These are phyloP conservation scores for Sphenostylis stenocarpa DNA, from an alignment of 306 rosid species.

Conservation along the genomic window DNA sequence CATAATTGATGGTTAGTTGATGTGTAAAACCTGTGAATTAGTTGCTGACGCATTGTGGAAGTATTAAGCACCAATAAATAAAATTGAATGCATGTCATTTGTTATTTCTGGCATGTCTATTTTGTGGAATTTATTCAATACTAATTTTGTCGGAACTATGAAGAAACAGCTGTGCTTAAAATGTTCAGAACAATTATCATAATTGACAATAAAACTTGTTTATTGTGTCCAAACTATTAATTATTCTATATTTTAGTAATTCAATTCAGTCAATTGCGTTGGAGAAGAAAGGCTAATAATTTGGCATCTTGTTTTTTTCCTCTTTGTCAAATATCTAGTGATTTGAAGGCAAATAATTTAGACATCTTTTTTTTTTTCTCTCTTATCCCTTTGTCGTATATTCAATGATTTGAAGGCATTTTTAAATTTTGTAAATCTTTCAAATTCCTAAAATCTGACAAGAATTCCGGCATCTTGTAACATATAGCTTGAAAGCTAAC, in stretches of 20 bases:
- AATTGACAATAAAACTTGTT: background rate
- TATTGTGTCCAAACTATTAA: background rate
- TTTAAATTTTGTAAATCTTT: background rate
- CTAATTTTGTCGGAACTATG: background rate
- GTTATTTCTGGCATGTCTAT: constrained; percentile 8
- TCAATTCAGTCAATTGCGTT: background rate
- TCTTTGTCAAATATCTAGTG: background rate
- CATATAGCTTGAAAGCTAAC: constrained; percentile 1
- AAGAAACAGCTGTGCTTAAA: background rate
- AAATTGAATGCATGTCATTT: constrained; percentile 7
- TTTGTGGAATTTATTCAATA: constrained; percentile 22
- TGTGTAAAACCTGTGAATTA: constrained; percentile 27
- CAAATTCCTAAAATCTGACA: constrained; percentile 1
- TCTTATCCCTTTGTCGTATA: background rate
- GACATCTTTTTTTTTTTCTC: background rate
- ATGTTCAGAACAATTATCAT: background rate
- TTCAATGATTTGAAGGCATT: constrained; percentile 2
- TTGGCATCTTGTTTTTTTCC: background rate
- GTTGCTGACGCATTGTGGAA: constrained; percentile 2
- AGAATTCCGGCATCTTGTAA: background rate
- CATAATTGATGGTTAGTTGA: constrained; percentile 62
- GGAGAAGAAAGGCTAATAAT: constrained; percentile 11
- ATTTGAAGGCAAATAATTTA: background rate
- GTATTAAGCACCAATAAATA: constrained; percentile 19
- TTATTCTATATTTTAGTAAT: background rate